Conservation (phyloP, 108 stramenopile species). For the Cyclotella kingstonii region DNA sequence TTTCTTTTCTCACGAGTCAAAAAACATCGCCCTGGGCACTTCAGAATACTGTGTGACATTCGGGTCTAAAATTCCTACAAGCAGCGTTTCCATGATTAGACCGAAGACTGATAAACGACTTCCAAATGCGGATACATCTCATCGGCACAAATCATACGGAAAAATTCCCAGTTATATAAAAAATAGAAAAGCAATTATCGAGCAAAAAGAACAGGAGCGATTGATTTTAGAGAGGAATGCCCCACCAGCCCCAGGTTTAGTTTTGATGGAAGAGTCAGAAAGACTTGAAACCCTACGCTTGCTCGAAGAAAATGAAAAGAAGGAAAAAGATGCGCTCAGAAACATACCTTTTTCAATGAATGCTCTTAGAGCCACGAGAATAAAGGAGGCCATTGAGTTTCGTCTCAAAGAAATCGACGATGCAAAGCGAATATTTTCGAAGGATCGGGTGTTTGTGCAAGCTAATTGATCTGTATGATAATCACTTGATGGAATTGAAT, state of each 20-base stretch:
- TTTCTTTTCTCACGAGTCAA: background rate
- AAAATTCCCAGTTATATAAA: conserved; percentile 40
- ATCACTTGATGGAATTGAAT: too few relatives aligned
- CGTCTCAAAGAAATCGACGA: conserved; percentile 47
- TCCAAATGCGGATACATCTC: background rate
- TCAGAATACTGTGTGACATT: conserved; percentile 24
- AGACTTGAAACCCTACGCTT: conserved; percentile 34
- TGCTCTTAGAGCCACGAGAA: conserved; percentile 22
- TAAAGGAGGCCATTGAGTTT: conserved; percentile 36
- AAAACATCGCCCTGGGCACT: background rate
- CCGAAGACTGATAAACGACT: conserved; percentile 4
- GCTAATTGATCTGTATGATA: too few relatives aligned
- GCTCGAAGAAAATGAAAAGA: conserved; percentile 41
- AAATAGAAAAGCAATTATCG: conserved; percentile 30
- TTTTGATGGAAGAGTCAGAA: conserved; percentile 36
- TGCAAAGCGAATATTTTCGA: conserved; percentile 40
- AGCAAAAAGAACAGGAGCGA: conserved; percentile 34
- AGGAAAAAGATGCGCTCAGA: conserved; percentile 23
- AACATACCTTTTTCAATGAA: conserved; percentile 49
- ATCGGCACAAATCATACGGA: conserved; percentile 39
- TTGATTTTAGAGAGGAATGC: conserved; percentile 14
- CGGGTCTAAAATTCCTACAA: conserved; percentile 14
- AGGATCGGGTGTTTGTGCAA: conserved; percentile 34
- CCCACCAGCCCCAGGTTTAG: conserved; percentile 39
- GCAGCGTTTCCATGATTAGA: background rate